phyloP scores from a whole-genome alignment of 2,329 filamentous ascomycete species.

The Alternaria consortialis region DNA sequence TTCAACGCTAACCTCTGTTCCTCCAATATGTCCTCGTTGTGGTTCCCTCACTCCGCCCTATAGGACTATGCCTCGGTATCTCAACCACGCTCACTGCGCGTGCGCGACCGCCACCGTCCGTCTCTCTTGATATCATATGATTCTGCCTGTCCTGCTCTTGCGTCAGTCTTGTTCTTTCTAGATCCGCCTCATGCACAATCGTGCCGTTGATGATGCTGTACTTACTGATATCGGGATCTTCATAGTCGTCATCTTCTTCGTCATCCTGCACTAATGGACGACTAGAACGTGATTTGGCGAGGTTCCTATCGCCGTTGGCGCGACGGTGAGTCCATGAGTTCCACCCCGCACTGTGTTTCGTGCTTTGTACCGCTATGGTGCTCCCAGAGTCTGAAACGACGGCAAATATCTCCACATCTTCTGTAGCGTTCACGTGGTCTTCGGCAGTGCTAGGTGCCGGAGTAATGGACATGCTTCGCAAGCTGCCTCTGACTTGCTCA shows the following conservation, averaged over 20 bases:
- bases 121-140: conserved; percentile 8
- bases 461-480: neutral
- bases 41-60: neutral
- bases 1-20: neutral
- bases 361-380: neutral
- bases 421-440: neutral
- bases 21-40: neutral
- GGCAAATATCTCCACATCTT: neutral
- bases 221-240: conserved; percentile 21
- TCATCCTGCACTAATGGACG: neutral
- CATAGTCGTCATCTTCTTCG: neutral
- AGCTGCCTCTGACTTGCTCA: neutral
- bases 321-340: conserved; percentile 7
- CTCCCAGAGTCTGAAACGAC: neutral
- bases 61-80: neutral
- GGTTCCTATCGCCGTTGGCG: conserved; percentile 10
- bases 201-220: conserved; percentile 13
- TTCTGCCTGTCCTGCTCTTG: neutral
- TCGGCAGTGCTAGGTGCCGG: neutral
- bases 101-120: conserved; percentile 6
- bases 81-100: neutral
- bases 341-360: neutral
- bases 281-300: neutral
- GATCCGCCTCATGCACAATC: conserved; percentile 8
- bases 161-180: conserved; percentile 5